These are phyloP conservation scores for Ogataea trehalophila DNA, from an alignment of 805 yeast species.

Conservation along the genomic window DNA sequence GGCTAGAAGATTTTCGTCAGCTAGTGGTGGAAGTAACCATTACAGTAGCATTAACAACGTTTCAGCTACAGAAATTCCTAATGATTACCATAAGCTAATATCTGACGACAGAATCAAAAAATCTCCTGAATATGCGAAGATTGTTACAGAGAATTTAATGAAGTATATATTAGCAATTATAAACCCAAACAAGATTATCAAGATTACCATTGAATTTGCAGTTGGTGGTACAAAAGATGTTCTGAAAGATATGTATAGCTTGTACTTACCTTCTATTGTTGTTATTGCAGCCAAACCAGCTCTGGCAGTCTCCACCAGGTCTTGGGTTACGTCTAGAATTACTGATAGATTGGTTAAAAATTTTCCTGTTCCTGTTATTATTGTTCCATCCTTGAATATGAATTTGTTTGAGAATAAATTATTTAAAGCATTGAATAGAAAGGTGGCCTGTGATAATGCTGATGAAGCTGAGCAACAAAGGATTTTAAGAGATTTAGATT, in stretches of 20 bases:
- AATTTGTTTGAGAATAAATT: conserved; percentile 43
- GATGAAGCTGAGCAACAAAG: conserved; percentile 10
- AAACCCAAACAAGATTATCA: conserved; percentile 42
- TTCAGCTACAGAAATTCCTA: background rate
- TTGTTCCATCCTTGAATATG: conserved; percentile 60
- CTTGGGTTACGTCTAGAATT: conserved; percentile 59
- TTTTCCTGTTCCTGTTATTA: conserved; percentile 61
- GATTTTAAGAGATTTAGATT: conserved; percentile 18
- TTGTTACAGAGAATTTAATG: conserved; percentile 46
- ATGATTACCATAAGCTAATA: conserved; percentile 2
- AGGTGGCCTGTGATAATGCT: conserved; percentile 11
- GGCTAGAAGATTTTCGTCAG: conserved; percentile 17
- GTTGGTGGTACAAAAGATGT: conserved; percentile 54
- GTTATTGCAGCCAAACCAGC: conserved; percentile 51
- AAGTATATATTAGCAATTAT: conserved; percentile 44
- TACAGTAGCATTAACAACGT: too few species aligned
- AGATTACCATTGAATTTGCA: conserved; percentile 56
- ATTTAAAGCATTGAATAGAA: conserved; percentile 30
- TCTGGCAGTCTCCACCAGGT: conserved; percentile 44
- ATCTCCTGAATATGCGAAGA: conserved; percentile 43
- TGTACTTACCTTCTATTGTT: conserved; percentile 58
- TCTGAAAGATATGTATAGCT: conserved; percentile 51
- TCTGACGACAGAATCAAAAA: conserved; percentile 34
- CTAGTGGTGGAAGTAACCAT: too few species aligned
- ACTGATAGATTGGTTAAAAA: conserved; percentile 62